Base-by-base conservation (phyloP, 495 filamentous ascomycete genomes). In the Neurospora sp. region DNA sequence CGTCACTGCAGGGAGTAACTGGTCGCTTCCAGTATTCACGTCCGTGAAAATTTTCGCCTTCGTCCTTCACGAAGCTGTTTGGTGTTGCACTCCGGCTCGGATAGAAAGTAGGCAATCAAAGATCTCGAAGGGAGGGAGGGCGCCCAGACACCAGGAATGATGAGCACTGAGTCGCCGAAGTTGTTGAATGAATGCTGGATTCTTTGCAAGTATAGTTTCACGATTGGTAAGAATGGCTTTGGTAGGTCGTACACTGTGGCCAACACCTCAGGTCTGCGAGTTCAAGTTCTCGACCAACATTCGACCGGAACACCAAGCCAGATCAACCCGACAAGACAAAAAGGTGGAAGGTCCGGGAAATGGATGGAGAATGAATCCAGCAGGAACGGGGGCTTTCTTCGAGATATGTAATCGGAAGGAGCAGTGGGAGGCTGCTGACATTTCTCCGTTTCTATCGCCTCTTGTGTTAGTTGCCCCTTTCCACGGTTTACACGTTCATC, bases 1-100 rank as follows among this genome's bases (percentile, higher is more conserved):
- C 76, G 72, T 74, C 76, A 66, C 49, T 60, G 72, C 76, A 78
- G 73, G 75, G 77, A 74, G 74, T 72, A 35, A 54, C 6, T 66
- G 54, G 54, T 71, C 54, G 73, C 70, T 77, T 75, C 75, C 72
- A 79, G 75, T 73, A 71, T 74, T 79, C 77, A 77, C 76, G 74
- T 72, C 74, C 46, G 77, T 74, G 72, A 77, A 83, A 82, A 82
- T 73, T 81, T 82, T 75, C 72, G 18, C 42, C 62, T 42, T 73
- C 46, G 62, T 75, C 72, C 73, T 35, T 31, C 12, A 66, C 54
- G 14, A 2, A 66, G 27, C 54, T 66, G 27, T 66, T 9, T 66
- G 23, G 27, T 18, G 27, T 66, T 66, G 54, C 54, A 66, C 14
- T 66, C 27, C 54, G 54, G 54, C 8, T 35, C 54, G 27, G 54